Percentiles rank a stretch among this genome's conserved stretches.
These are phyloP conservation scores for Zymoseptoria pseudotritici DNA, from an alignment of 2,329 filamentous ascomycete genomes.

Conservation along the genomic window DNA sequence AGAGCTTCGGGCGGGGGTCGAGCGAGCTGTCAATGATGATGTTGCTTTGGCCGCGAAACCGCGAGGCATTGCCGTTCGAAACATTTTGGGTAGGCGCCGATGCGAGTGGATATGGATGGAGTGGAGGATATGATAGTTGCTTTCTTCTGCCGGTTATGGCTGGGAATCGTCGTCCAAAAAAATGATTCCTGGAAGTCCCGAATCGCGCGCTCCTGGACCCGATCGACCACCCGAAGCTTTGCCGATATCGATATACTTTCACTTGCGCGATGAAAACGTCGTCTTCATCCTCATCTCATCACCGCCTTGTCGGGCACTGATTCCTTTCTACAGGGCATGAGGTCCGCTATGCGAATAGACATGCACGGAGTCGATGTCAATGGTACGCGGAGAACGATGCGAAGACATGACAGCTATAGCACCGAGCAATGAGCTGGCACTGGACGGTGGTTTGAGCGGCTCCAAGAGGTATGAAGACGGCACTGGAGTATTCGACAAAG, in stretches of 20 bases:
- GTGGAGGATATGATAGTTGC: not conserved
- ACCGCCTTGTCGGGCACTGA: too few species aligned
- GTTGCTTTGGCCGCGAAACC: conserved; percentile 7
- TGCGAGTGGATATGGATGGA: not conserved
- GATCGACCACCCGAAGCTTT: not conserved
- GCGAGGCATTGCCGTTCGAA: conserved; percentile 13
- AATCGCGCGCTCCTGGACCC: not conserved
- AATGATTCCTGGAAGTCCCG: conserved; percentile 1
- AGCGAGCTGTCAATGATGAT: conserved; percentile 2
- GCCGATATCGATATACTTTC: not conserved
- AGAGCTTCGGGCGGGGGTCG: conserved; percentile 12
- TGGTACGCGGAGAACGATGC: too few species aligned
- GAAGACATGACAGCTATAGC: not conserved
- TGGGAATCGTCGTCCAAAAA: not conserved
- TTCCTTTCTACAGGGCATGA: too few species aligned
- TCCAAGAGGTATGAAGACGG: not conserved
- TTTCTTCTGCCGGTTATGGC: not conserved
- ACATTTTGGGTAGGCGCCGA: conserved; percentile 7
- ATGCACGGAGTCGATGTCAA: too few species aligned
- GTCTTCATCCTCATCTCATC: too few species aligned
- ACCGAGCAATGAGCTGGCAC: not conserved
- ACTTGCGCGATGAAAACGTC: not conserved
- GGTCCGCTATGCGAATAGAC: too few species aligned
- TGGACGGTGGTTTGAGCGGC: not conserved
- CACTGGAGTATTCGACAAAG: not conserved